Evolutionary conservation across 345 rosid genomes (phyloP), one percentile per base, ranked within the genome.

Genomic region (Euphorbia pulcherrima): DNA sequence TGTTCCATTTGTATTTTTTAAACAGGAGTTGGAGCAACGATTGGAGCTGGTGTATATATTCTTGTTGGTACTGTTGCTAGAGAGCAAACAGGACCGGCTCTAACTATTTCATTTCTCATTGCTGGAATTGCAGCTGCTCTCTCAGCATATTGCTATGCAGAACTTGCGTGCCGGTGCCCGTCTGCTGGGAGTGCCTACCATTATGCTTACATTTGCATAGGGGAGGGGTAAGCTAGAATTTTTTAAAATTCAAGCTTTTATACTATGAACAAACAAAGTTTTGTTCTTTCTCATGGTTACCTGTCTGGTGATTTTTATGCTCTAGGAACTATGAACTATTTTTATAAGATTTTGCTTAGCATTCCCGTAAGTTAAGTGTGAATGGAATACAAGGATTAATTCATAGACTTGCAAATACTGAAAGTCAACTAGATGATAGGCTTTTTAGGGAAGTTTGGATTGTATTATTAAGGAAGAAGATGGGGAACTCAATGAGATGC

Each of bases 101-200:
- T 91, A 60, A 74, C 95, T 70, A 75, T 94, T 59, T 89, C 99
- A 0, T 94, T 94, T 77, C 82, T 94, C 41, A 84, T 91, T 40
- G 99, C 99, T 76, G 99, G 97, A 51, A 74, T 89, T 13, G 97
- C 99, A 8, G 92, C 99, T 54, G 92, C 95, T 61, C 92, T 94
- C 67, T 91, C 99, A 0, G 96, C 99, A 1, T 89, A 89, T 73
- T 94, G 99, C 75, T 94, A 94, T 74, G 99, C 99, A 0, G 99
- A 94, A 79, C 95, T 94, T 50, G 89, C 97, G 55, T 78, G 88
- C 74, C 92, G 97, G 0, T 94, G 96, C 68, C 99, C 99, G 1
- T 94, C 99, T 65, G 99, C 99, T 67, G 99, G 99, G 70, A 94
- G 99, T 82, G 99, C 99, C 60, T 94, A 94, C 83, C 99, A 94